Evolutionary conservation across 495 filamentous ascomycete genomes (phyloP).

Genomic region (Penicillium pulvis): DNA sequence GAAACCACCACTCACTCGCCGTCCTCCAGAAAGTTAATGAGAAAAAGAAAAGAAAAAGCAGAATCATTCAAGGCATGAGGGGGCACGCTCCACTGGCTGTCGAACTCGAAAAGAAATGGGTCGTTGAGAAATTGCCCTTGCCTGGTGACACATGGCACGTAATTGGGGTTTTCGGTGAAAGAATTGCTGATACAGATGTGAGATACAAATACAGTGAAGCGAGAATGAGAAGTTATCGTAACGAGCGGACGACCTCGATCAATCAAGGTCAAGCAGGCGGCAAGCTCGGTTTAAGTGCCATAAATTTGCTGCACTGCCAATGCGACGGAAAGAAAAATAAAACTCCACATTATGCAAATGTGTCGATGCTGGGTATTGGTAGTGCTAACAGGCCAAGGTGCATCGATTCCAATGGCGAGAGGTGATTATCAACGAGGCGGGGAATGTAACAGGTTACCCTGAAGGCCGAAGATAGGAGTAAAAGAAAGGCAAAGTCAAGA

Average conservation of each 20-base stretch:
- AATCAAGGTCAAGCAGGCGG: constrained; percentile 13
- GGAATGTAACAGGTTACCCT: constrained; percentile 1
- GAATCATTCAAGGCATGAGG: constrained; percentile 5
- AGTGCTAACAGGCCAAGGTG: constrained; percentile 12
- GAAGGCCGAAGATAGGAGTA: constrained; percentile 4
- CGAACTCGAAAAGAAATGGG: constrained; percentile 9
- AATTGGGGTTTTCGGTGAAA: constrained; percentile 3
- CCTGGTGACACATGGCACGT: constrained; percentile 2
- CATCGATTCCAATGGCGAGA: constrained; percentile 12
- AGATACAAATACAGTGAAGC: constrained; percentile 9
- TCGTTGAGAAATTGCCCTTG: constrained; percentile 8
- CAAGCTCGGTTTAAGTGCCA: constrained; percentile 11
- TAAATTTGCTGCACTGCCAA: constrained; percentile 18
- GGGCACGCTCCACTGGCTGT: constrained; percentile 8
- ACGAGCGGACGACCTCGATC: constrained; percentile 26
- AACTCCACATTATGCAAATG: constrained; percentile 34
- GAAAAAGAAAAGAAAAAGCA: constrained; percentile 1
- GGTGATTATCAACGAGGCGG: constrained; percentile 8
- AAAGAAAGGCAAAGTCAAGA: constrained; percentile 5
- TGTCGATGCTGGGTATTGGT: constrained; percentile 29
- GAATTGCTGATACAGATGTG: constrained; percentile 15
- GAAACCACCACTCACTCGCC: neutral
- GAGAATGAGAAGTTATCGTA: neutral
- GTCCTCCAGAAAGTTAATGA: neutral
- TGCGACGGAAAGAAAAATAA: constrained; percentile 21